Conservation (phyloP, 2,329 filamentous ascomycete species). For the Claviceps purpurea region DNA sequence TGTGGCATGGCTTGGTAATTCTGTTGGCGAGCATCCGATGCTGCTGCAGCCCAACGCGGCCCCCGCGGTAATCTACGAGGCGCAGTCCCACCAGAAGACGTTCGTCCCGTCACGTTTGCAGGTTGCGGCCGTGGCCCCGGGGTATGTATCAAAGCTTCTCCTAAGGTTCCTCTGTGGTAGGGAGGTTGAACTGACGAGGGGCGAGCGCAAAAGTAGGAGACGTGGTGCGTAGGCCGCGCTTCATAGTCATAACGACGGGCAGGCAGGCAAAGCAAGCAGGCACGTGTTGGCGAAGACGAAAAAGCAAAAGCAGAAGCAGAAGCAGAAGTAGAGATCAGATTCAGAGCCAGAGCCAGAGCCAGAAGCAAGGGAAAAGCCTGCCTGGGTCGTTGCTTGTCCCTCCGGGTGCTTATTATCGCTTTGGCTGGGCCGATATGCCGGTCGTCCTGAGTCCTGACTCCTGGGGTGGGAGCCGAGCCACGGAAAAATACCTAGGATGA, state of each 20-base stretch:
- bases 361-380: no score
- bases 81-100: neutral
- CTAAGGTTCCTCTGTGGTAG: neutral
- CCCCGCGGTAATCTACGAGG: neutral
- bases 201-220: neutral
- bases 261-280: neutral
- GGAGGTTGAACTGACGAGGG: neutral
- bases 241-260: conserved; percentile 1
- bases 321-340: neutral
- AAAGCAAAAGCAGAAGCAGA: neutral
- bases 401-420: no score
- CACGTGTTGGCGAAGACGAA: neutral
- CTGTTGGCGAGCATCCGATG: conserved; percentile 19
- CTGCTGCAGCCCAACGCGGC: neutral
- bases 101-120: neutral
- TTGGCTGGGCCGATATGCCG: no score
- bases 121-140: neutral
- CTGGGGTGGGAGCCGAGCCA: no score
- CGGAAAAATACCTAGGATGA: no score
- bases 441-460: no score
- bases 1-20: conserved; percentile 40
- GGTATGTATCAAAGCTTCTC: neutral
- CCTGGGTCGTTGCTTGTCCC: no score
- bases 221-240: neutral
- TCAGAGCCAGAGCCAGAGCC: no score